These are phyloP conservation scores for Russula earlei DNA, from an alignment of 768 basidiomycete species.

Conservation along the genomic window DNA sequence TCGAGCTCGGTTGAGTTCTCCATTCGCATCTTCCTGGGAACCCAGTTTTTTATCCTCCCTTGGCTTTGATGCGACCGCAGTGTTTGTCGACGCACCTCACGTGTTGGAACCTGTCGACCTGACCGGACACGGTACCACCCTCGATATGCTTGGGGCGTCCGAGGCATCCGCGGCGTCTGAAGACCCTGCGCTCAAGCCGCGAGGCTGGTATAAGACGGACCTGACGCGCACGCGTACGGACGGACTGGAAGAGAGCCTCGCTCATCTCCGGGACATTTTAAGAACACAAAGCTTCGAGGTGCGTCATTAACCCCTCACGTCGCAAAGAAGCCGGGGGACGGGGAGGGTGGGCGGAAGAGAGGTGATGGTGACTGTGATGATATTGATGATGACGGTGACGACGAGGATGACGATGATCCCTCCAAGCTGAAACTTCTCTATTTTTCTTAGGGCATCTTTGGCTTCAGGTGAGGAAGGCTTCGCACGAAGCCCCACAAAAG, in stretches of 20 bases:
- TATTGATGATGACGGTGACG: too few species aligned
- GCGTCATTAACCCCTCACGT: conserved; percentile 22
- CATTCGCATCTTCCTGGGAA: background rate
- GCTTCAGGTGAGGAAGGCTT: conserved; percentile 49
- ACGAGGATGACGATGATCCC: background rate
- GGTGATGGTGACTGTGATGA: too few species aligned
- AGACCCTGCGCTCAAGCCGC: conserved; percentile 47
- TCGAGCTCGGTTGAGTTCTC: conserved; percentile 46
- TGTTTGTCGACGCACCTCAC: conserved; percentile 65
- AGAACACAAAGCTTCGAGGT: conserved; percentile 58
- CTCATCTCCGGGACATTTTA: conserved; percentile 46
- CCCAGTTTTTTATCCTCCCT: too few species aligned
- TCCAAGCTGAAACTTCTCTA: background rate
- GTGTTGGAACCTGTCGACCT: conserved; percentile 60
- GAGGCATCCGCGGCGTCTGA: conserved; percentile 27
- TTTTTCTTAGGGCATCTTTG: conserved; percentile 55
- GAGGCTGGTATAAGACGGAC: conserved; percentile 66
- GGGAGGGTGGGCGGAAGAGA: background rate
- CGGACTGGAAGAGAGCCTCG: conserved; percentile 53
- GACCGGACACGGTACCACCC: conserved; percentile 23
- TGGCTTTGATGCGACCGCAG: conserved; percentile 31
- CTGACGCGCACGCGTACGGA: conserved; percentile 38
- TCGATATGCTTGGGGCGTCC: conserved; percentile 33
- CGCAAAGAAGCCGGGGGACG: too few species aligned
- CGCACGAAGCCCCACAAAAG: background rate